Evolutionary conservation across 2,329 filamentous ascomycete species (phyloP).

Genomic region (Teratosphaeria pseudoeucalypti): DNA sequence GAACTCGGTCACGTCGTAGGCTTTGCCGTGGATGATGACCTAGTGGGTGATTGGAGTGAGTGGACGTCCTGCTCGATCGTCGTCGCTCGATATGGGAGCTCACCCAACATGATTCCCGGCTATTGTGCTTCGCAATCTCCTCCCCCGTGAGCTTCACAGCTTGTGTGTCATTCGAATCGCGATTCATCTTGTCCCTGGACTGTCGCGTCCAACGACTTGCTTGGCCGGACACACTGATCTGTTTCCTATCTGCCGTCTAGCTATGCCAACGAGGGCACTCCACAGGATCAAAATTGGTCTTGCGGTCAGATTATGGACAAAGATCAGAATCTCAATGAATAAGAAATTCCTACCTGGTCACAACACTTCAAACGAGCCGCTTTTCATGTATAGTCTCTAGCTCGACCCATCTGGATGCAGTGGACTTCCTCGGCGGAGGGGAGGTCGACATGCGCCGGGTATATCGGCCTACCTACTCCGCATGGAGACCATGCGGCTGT

Average conservation of each 20-base stretch:
- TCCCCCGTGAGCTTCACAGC: constrained; percentile 37
- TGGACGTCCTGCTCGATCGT: background rate
- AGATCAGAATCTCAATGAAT: background rate
- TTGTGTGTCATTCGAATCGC: constrained; percentile 31
- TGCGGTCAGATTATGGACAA: background rate
- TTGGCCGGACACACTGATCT: background rate
- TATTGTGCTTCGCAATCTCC: constrained; percentile 65
- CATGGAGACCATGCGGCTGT: background rate
- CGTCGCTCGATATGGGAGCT: background rate
- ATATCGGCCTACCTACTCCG: background rate
- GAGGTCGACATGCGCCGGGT: background rate
- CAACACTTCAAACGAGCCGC: background rate
- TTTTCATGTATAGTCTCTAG: background rate
- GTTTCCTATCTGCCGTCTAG: background rate
- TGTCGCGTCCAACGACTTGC: background rate
- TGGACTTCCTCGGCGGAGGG: background rate
- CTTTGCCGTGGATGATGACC: constrained; percentile 64
- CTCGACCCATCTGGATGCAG: background rate
- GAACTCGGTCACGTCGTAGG: constrained; percentile 49
- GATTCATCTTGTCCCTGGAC: constrained; percentile 26
- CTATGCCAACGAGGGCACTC: background rate
- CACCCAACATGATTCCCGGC: constrained; percentile 78
- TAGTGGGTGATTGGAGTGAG: background rate
- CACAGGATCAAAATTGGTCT: background rate
- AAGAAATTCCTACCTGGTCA: background rate